Base-by-base conservation (phyloP, 306 rosid species). In the Prunus davidiana region DNA sequence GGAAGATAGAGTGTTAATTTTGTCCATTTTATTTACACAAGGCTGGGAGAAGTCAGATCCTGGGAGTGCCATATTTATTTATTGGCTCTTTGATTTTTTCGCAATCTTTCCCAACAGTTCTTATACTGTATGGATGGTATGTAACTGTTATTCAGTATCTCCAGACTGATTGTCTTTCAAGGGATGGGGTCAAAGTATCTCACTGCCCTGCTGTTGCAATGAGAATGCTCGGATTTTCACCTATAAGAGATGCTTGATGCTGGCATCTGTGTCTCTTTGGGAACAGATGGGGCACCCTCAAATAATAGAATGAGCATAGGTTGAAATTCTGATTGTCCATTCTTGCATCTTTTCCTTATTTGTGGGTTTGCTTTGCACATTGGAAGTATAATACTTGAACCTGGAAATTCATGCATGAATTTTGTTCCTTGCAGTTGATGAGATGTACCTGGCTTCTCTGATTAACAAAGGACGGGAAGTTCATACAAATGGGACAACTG, bases 151-250 rank as follows among this genome's bases (percentile, higher is more conserved):
- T 67, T 73, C 22, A 67, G 47, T 75, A 22, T 84, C 50, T 75
- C 83, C 90, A 89, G 97, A 88, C 91, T 80, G 82, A 85, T 52
- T 88, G 87, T 80, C 92, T 93, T 76, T 88, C 91, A 75, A 89
- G 69, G 80, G 88, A 84, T 12, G 96, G 89, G 80, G 93, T 88
- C 56, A 89, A 93, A 87, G 92, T 89, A 58, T 93, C 98, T 85
- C 93, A 93, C 77, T 89, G 96, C 77, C 93, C 93, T 68, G 98
- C 93, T 77, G 83, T 96, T 77, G 97, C 97, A 74, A 91, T 93
- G 97, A 74, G 91, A 73, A 93, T 93, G 98, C 97, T 93, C 84
- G 96, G 91, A 81, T 93, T 91, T 86, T 93, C 93, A 45, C 98
- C 96, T n/a, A 81, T 93, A 46, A 86, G 83, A 93, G 96, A 93